Base-by-base conservation (phyloP, 768 basidiomycete species). In the Sporobolomyces phaffii region DNA sequence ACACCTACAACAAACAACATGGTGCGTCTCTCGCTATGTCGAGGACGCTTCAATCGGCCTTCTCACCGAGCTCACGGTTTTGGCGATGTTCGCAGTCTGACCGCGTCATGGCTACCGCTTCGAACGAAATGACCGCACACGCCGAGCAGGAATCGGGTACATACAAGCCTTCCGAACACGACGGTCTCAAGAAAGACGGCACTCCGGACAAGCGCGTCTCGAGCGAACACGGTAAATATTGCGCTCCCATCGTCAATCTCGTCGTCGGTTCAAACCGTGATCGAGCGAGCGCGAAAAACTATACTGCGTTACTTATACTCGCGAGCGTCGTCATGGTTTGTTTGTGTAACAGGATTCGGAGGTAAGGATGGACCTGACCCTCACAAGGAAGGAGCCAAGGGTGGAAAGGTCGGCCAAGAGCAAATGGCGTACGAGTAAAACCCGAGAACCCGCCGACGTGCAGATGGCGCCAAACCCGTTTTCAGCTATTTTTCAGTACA, bases 141-240 rank as follows among this genome's bases (percentile, higher is more conserved):
- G 64, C 62, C 52, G 63, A 64, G 59, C 10, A 48, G 17, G 26
- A 48, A 31, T 33, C 52, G 38, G 34, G 38, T 9, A 47, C 28
- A 0, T 62, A 64, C 64, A 57, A 78, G 76, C 78, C 79, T 33
- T 65, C 75, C 60, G 79, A 78, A 74, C 77, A 78, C 75, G 78
- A 73, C 50, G 78, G 78, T 36, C 64, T 77, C 49, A 76, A 75
- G 69, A 67, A 78, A 74, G 77, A 79, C 66, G 77, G 77, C 48
- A 74, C 72, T 33, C 78, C 78, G 28, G 79, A 80, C 75, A 76
- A 80, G 76, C 71, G 79, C 26, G 66, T 77, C 20, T 74, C 67
- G 40, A 70, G 73, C 26, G 78, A 80, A 67, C 78, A 80, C 76
- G 79, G 78, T 68, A 11, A 56, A 54, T 47, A 40, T 31, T 28